phyloP scores from a whole-genome alignment of 2,329 filamentous ascomycete genomes.

The Pezicula carpinea region DNA sequence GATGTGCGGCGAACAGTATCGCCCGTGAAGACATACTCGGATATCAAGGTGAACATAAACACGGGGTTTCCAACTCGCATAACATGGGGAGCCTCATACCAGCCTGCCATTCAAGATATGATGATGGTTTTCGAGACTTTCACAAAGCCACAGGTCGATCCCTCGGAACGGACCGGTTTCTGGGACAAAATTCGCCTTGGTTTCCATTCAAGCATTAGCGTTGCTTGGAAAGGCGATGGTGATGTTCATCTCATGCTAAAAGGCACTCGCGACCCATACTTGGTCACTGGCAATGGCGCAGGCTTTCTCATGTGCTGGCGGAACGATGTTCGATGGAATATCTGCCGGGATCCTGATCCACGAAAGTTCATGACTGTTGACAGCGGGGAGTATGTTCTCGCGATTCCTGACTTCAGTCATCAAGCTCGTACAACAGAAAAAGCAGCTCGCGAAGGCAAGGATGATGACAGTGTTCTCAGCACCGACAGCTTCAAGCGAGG shows the following conservation, averaged over 20 bases:
- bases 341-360: constrained; percentile 81
- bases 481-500: constrained; percentile 61
- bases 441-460: constrained; percentile 44
- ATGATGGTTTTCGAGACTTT: constrained; percentile 99
- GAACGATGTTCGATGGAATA: constrained; percentile 82
- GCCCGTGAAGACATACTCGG: constrained; percentile 93
- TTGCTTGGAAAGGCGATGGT: constrained; percentile 92
- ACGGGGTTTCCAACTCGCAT: constrained; percentile 87
- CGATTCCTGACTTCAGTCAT: constrained; percentile 88
- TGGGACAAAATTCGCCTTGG: constrained; percentile 97
- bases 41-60: constrained; percentile 89
- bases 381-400: constrained; percentile 90
- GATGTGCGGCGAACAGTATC: constrained; percentile 88
- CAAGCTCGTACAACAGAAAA: constrained; percentile 60
- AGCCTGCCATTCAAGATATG: constrained; percentile 97
- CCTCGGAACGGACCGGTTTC: constrained; percentile 90
- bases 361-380: constrained; percentile 93
- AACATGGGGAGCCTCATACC: constrained; percentile 96
- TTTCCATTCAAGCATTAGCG: constrained; percentile 85
- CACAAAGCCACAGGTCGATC: constrained; percentile 90
- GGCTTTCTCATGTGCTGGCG: constrained; percentile 99
- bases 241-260: constrained; percentile 93
- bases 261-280: constrained; percentile 86
- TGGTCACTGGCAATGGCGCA: constrained; percentile 85
- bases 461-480: constrained; percentile 47